phyloP scores from a whole-genome alignment of 169 alveolate species.

The Plasmodium relictum region DNA sequence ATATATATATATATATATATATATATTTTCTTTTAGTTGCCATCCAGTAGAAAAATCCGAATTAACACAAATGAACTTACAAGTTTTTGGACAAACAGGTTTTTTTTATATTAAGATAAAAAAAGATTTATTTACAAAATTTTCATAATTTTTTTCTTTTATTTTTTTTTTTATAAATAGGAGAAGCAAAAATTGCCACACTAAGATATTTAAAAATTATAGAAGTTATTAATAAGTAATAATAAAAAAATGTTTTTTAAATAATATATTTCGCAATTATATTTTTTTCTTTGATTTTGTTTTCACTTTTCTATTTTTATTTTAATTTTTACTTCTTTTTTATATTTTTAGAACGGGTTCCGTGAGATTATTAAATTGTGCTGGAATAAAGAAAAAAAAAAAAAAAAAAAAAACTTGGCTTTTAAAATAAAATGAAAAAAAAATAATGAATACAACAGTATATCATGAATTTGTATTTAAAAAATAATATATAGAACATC shows the following conservation, averaged over 20 bases:
- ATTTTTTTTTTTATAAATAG: not conserved
- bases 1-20: not conserved
- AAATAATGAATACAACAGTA: no score
- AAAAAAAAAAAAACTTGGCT: constrained; percentile 49
- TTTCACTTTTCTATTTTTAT: not conserved
- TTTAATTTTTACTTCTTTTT: no score
- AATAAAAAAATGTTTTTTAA: not conserved
- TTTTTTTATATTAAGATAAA: not conserved
- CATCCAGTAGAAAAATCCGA: constrained; percentile 67
- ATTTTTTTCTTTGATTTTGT: not conserved
- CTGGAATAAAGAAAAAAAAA: constrained; percentile 67
- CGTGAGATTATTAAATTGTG: constrained; percentile 56
- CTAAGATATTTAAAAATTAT: constrained; percentile 72
- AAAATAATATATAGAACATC: no score
- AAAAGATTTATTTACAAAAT: not conserved
- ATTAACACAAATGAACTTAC: constrained; percentile 63
- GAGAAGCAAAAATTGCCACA: constrained; percentile 77
- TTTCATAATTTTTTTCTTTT: not conserved
- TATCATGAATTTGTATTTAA: no score
- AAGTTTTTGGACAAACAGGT: constrained; percentile 78
- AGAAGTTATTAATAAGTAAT: constrained; percentile 73
- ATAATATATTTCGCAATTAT: not conserved
- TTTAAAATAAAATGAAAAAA: constrained; percentile 9
- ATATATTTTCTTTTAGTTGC: no score
- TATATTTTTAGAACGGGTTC: constrained; percentile 42